phyloP scores from a whole-genome alignment of 139 green algal genomes.

The Medakamo hakoo region DNA sequence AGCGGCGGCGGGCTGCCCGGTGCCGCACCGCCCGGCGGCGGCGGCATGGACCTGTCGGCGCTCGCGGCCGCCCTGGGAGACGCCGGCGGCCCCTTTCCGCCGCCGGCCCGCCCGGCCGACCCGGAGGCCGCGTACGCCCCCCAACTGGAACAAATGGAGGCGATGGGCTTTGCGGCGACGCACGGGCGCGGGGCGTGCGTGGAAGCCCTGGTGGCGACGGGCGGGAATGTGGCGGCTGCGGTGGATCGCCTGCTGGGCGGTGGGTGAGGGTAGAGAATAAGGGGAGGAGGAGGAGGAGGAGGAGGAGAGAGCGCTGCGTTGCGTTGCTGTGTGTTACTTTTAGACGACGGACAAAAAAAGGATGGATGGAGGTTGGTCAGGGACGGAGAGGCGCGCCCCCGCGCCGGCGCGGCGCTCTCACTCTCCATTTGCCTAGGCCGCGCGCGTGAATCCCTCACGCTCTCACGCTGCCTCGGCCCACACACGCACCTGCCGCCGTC shows the following conservation, averaged over 20 bases:
- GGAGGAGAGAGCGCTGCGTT: neutral
- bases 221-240: constrained; percentile 77
- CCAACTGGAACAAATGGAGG: constrained; percentile 80
- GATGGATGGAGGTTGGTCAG: too few species aligned
- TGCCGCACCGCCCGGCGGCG: too few species aligned
- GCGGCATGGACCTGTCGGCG: neutral
- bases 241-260: constrained; percentile 62
- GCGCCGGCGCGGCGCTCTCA: too few species aligned
- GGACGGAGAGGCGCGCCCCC: too few species aligned
- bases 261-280: constrained; percentile 6
- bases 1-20: neutral
- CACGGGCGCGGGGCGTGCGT: constrained; percentile 43
- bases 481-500: too few species aligned
- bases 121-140: constrained; percentile 50
- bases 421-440: too few species aligned
- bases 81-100: constrained; percentile 2
- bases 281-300: neutral
- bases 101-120: constrained; percentile 32
- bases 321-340: neutral
- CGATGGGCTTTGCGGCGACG: constrained; percentile 85
- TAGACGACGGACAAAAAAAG: neutral
- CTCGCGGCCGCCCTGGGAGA: constrained; percentile 21
- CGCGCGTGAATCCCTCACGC: too few species aligned
- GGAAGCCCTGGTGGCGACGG: constrained; percentile 41
- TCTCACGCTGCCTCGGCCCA: too few species aligned